Conservation (phyloP, 2,329 filamentous ascomycete genomes). For the Torrubiella hemipterigena region DNA sequence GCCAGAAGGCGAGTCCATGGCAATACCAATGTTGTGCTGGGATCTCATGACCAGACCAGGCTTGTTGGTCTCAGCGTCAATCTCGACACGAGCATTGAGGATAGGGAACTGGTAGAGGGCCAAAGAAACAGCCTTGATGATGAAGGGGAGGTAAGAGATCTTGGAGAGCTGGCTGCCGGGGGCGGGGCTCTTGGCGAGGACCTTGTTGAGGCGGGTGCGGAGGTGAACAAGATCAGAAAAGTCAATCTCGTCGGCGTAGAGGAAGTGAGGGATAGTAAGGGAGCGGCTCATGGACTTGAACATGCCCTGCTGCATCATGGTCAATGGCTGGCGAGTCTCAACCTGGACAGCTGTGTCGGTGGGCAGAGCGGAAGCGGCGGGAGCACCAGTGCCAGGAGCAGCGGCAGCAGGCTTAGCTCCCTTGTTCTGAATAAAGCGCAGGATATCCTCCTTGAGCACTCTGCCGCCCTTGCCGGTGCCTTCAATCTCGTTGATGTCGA, state of each 20-base stretch:
- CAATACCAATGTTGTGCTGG: constrained; percentile 89
- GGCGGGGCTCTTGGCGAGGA: constrained; percentile 31
- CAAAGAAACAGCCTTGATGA: constrained; percentile 89
- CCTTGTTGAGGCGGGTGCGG: constrained; percentile 61
- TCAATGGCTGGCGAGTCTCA: constrained; percentile 60
- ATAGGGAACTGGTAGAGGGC: constrained; percentile 71
- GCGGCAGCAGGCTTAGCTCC: constrained; percentile 20
- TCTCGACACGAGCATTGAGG: constrained; percentile 76
- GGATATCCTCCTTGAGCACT: constrained; percentile 86
- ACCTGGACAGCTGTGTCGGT: constrained; percentile 34
- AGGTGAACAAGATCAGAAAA: constrained; percentile 63
- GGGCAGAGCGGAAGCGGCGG: constrained; percentile 15
- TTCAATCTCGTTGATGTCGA: constrained; percentile 66
- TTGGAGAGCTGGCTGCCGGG: constrained; percentile 43
- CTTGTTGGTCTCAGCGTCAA: constrained; percentile 41
- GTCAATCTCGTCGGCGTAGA: constrained; percentile 85
- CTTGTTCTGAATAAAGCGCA: constrained; percentile 51
- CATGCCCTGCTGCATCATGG: constrained; percentile 80
- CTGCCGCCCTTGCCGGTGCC: constrained; percentile 87
- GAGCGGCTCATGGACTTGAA: constrained; percentile 96
- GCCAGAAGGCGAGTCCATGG: constrained; percentile 84
- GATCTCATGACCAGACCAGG: constrained; percentile 67
- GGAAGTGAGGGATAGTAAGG: constrained; percentile 83
- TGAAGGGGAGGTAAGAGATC: constrained; percentile 84
- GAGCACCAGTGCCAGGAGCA: constrained; percentile 11